Percentiles rank a stretch among this genome's conserved stretches.
Conservation (phyloP, 768 basidiomycete genomes). For the Kwoniella shandongensis region DNA sequence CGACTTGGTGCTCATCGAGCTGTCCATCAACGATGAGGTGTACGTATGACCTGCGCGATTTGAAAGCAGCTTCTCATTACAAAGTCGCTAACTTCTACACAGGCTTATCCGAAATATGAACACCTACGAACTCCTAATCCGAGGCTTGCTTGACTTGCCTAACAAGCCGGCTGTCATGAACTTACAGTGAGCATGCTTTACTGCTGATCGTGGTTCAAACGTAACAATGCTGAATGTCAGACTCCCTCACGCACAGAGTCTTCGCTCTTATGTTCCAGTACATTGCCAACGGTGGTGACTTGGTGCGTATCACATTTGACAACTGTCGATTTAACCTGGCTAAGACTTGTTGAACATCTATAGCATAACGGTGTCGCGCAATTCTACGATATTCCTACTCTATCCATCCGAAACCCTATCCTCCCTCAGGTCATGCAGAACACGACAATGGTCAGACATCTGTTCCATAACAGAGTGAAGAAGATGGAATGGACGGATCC, state of each 20-base stretch:
- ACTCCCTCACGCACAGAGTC: slow-evolving; percentile 8
- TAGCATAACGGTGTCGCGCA: slow-evolving; percentile 47
- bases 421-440: slow-evolving; percentile 40
- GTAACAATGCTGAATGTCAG: background rate
- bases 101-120: slow-evolving; percentile 33
- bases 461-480: slow-evolving; percentile 24
- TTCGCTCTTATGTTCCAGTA: slow-evolving; percentile 28
- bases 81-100: background rate
- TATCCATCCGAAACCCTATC: slow-evolving; percentile 46
- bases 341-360: background rate
- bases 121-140: slow-evolving; percentile 43
- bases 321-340: background rate
- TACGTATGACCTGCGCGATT: slow-evolving; percentile 11
- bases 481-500: slow-evolving; percentile 14
- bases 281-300: slow-evolving; percentile 24
- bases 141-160: slow-evolving; percentile 39
- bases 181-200: slow-evolving; percentile 38
- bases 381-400: slow-evolving; percentile 50
- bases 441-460: slow-evolving; percentile 17
- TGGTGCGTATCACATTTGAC: slow-evolving; percentile 15
- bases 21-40: slow-evolving; percentile 44
- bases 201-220: background rate
- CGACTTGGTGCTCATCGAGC: slow-evolving; percentile 50
- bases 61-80: background rate
- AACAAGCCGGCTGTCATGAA: slow-evolving; percentile 47